These are phyloP conservation scores for Bimuria novae-zelandiae DNA, from an alignment of 2,329 filamentous ascomycete species.

Conservation along the genomic window DNA sequence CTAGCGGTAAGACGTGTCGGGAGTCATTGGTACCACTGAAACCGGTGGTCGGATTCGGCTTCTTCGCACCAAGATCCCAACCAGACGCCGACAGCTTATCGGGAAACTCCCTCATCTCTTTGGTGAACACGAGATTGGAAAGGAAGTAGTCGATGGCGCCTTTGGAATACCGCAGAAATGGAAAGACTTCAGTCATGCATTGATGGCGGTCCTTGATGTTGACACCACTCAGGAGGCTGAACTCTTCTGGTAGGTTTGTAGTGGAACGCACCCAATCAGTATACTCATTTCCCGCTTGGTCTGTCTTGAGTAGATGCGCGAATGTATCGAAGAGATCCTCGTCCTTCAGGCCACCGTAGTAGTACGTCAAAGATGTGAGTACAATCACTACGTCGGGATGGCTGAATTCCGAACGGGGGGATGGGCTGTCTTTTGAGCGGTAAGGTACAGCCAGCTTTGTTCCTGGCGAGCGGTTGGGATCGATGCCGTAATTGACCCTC, in stretches of 20 bases:
- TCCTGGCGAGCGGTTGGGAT: slow-evolving; percentile 58
- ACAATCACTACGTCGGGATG: slow-evolving; percentile 70
- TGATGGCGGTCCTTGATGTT: slow-evolving; percentile 54
- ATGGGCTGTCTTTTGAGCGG: slow-evolving; percentile 67
- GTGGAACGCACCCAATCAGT: slow-evolving; percentile 50
- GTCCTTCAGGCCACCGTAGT: slow-evolving; percentile 63
- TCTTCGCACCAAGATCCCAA: slow-evolving; percentile 65
- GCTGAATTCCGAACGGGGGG: slow-evolving; percentile 66
- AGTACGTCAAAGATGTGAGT: slow-evolving; percentile 69
- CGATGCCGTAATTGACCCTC: slow-evolving; percentile 67
- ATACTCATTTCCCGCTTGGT: slow-evolving; percentile 60
- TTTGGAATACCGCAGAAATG: slow-evolving; percentile 58
- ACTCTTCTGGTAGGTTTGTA: slow-evolving; percentile 47
- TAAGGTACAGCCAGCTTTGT: slow-evolving; percentile 61
- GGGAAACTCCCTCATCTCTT: slow-evolving; percentile 65
- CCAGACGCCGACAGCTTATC: slow-evolving; percentile 67
- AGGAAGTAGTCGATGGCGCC: slow-evolving; percentile 68
- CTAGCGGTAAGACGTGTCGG: slow-evolving; percentile 60
- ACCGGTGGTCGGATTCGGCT: slow-evolving; percentile 59
- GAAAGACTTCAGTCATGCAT: slow-evolving; percentile 58
- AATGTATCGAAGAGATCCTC: slow-evolving; percentile 57
- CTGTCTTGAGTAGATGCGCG: slow-evolving; percentile 53
- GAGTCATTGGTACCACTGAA: slow-evolving; percentile 75
- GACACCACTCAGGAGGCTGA: slow-evolving; percentile 31
- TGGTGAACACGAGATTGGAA: slow-evolving; percentile 61